phyloP scores from a whole-genome alignment of 2,329 filamentous ascomycete species.

The Fusarium acutatum region DNA sequence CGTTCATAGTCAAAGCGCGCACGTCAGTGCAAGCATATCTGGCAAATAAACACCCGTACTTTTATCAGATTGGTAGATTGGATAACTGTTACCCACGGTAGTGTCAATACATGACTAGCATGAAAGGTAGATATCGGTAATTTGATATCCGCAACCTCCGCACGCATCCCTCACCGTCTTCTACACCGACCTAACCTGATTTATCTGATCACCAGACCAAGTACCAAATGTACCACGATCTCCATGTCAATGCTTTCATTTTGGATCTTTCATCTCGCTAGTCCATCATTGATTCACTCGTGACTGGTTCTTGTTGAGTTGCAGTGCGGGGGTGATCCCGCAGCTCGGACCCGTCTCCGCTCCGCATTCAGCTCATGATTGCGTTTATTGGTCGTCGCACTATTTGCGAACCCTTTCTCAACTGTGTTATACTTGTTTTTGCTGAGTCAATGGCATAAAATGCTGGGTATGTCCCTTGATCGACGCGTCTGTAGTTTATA shows the following conservation, averaged over 20 bases:
- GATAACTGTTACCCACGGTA: not conserved
- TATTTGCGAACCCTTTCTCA: not conserved
- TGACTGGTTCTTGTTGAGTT: not conserved
- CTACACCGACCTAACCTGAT: not conserved
- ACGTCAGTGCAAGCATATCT: not conserved
- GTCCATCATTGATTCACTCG: not conserved
- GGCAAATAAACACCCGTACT: not conserved
- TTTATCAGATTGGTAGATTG: not conserved
- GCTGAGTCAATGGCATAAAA: not conserved
- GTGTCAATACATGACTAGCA: not conserved
- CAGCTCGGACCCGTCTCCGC: conserved; percentile 14
- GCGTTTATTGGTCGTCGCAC: not conserved
- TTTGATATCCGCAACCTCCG: not conserved
- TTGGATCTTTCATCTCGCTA: not conserved
- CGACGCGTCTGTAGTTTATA: not conserved
- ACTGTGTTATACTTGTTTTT: too few relatives aligned
- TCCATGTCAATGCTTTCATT: too few relatives aligned
- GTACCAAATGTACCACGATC: not conserved
- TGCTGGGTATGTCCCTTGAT: not conserved
- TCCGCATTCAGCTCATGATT: not conserved
- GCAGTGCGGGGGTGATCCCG: conserved; percentile 17
- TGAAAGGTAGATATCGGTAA: not conserved
- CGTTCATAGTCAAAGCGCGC: not conserved
- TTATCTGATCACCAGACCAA: not conserved
- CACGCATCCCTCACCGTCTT: not conserved